A percentile compares a stretch with the other conserved stretches of the same genome.
Conservation (phyloP, 768 basidiomycete species). For the Pleurotus platypus region DNA sequence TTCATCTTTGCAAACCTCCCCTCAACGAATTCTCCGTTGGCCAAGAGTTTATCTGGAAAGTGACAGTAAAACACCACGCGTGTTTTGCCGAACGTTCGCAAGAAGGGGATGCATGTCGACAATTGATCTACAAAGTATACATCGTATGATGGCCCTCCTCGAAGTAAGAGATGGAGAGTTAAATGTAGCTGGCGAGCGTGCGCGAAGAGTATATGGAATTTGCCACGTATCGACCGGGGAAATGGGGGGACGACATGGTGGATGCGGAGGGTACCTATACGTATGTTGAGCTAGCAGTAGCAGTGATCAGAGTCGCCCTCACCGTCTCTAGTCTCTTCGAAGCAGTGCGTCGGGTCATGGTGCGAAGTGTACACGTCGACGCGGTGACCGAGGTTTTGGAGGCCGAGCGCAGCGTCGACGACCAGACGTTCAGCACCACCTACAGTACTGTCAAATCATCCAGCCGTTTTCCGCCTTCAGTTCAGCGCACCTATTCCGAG, state of each 20-base stretch:
- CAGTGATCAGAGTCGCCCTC: conserved; percentile 15
- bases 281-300: no score
- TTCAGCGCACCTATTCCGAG: conserved; percentile 76
- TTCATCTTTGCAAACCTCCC: conserved; percentile 39
- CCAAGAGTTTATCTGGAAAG: conserved; percentile 93
- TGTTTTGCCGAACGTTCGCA: conserved; percentile 62
- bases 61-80: conserved; percentile 97
- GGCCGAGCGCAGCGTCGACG: conserved; percentile 89
- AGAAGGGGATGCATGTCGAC: conserved; percentile 84
- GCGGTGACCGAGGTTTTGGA: conserved; percentile 79
- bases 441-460: conserved; percentile 26
- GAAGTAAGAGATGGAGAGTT: conserved; percentile 55
- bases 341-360: conserved; percentile 84
- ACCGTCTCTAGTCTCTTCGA: conserved; percentile 94
- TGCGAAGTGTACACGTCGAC: conserved; percentile 93
- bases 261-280: conserved; percentile 73
- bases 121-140: conserved; percentile 95
- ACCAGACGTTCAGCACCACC: conserved; percentile 95
- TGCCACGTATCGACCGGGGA: conserved; percentile 75
- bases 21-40: conserved; percentile 64
- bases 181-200: conserved; percentile 88
- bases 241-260: conserved; percentile 71
- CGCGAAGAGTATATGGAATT: conserved; percentile 86
- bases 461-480: not conserved
- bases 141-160: conserved; percentile 55